Percentiles rank a stretch among this genome's conserved stretches.
phyloP scores from a whole-genome alignment of 768 basidiomycete genomes.

The Auriscalpium orientale region DNA sequence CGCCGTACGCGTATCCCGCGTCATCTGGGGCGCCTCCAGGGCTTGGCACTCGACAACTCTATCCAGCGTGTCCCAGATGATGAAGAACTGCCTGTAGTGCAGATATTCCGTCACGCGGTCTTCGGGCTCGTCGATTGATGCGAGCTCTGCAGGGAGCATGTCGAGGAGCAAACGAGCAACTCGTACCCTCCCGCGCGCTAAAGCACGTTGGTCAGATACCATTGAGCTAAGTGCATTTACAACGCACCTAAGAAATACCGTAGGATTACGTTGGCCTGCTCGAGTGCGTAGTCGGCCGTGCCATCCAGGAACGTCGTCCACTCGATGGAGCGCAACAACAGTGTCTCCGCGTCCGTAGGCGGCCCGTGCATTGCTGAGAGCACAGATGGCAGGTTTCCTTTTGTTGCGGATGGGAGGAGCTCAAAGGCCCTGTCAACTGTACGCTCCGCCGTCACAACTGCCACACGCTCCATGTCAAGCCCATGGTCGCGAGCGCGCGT shows the following conservation, averaged over 20 bases:
- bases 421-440: slow-evolving; percentile 67
- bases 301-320: slow-evolving; percentile 79
- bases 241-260: slow-evolving; percentile 82
- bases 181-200: slow-evolving; percentile 69
- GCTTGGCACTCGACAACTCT: slow-evolving; percentile 55
- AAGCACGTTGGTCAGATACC: neutral
- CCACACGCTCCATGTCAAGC: slow-evolving; percentile 75
- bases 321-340: slow-evolving; percentile 82
- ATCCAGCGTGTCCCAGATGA: slow-evolving; percentile 61
- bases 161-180: slow-evolving; percentile 54
- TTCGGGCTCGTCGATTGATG: slow-evolving; percentile 57
- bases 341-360: slow-evolving; percentile 47
- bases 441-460: slow-evolving; percentile 69
- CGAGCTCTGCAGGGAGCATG: slow-evolving; percentile 57
- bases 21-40: slow-evolving; percentile 48
- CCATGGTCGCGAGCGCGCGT: slow-evolving; percentile 77
- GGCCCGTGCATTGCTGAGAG: slow-evolving; percentile 4
- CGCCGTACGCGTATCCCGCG: slow-evolving; percentile 44
- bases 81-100: slow-evolving; percentile 76
- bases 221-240: neutral
- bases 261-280: slow-evolving; percentile 81
- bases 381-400: slow-evolving; percentile 6
- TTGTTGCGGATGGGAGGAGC: slow-evolving; percentile 18
- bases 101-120: slow-evolving; percentile 68
- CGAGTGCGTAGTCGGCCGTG: slow-evolving; percentile 72